Percentiles rank a stretch among this genome's conserved stretches.
Evolutionary conservation across 1,284 basidiomycete genomes (phyloP).

Genomic region (Stereum hirsutum): DNA sequence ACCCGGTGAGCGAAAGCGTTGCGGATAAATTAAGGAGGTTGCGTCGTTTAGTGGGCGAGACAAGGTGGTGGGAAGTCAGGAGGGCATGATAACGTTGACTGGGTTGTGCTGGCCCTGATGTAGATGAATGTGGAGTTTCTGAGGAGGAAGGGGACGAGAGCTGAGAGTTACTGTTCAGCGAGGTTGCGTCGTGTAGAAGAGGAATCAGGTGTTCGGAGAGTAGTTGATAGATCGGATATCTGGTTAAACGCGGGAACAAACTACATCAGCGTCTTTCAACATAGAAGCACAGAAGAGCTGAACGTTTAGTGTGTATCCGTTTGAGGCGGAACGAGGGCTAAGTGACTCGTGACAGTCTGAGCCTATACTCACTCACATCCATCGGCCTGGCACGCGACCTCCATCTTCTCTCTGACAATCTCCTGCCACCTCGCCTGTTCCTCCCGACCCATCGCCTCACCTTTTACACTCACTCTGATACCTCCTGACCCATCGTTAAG

Average conservation of each 20-base stretch:
- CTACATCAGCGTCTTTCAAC: too few species aligned
- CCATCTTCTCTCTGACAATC: conserved; percentile 30
- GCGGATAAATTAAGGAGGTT: conserved; percentile 51
- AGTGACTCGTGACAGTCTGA: too few species aligned
- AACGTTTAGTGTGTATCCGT: too few species aligned
- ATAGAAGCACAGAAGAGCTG: too few species aligned
- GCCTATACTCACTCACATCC: conserved; percentile 32
- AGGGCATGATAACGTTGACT: conserved; percentile 42
- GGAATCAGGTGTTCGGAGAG: conserved; percentile 51
- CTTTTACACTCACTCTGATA: conserved; percentile 29
- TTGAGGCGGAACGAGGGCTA: too few species aligned
- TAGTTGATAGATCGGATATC: conserved; percentile 54
- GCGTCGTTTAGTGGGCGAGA: conserved; percentile 60
- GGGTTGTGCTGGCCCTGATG: not conserved
- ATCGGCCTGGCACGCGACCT: conserved; percentile 30
- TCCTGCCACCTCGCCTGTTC: conserved; percentile 47
- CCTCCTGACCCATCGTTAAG: not conserved
- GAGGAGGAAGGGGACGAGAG: not conserved
- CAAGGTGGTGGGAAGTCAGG: conserved; percentile 66
- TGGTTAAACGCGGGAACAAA: conserved; percentile 16
- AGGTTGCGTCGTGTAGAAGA: conserved; percentile 28
- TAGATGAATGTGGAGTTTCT: not conserved
- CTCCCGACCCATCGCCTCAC: conserved; percentile 31
- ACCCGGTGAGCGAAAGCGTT: conserved; percentile 48
- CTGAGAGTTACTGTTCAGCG: not conserved